Percentiles rank a stretch among this genome's conserved stretches.
phyloP scores from a whole-genome alignment of 352 stramenopile species.

The Phytophthora constricta region DNA sequence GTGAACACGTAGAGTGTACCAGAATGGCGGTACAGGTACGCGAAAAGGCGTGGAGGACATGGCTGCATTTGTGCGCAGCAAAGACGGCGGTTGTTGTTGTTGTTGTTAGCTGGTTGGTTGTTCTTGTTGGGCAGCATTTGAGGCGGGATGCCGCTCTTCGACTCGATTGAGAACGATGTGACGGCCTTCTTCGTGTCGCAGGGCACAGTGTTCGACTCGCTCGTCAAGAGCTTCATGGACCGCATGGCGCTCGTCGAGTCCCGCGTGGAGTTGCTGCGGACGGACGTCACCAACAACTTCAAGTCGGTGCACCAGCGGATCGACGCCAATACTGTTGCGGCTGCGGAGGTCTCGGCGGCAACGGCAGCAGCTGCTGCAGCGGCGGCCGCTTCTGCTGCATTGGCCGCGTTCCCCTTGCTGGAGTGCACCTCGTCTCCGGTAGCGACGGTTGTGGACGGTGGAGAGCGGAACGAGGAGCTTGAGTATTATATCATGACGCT shows the following conservation, averaged over 20 bases:
- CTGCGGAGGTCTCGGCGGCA: constrained; percentile 20
- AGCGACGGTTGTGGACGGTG: constrained; percentile 15
- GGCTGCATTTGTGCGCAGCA: constrained; percentile 20
- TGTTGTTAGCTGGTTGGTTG: too few species aligned
- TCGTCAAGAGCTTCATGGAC: constrained; percentile 66
- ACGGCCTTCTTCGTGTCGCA: constrained; percentile 76
- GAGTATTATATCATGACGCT: constrained; percentile 69
- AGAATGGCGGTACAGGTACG: constrained; percentile 22
- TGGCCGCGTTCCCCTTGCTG: constrained; percentile 11
- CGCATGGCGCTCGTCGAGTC: constrained; percentile 53
- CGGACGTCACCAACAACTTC: constrained; percentile 37
- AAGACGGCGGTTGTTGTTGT: background rate
- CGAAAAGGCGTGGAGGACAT: constrained; percentile 21
- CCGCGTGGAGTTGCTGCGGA: constrained; percentile 44
- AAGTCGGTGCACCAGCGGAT: constrained; percentile 43
- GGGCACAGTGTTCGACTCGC: constrained; percentile 65
- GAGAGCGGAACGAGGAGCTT: constrained; percentile 46
- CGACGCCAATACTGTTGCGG: constrained; percentile 18
- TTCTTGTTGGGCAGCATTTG: background rate
- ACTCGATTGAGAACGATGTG: constrained; percentile 65
- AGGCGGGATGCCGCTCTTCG: constrained; percentile 68
- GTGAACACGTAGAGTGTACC: constrained; percentile 9
- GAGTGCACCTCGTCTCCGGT: constrained; percentile 6
- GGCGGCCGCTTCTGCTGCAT: constrained; percentile 22
- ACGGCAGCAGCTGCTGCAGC: constrained; percentile 15